Conservation (phyloP, 192 early-diverging fungal genomes). For the Ambispora gerdemannii region DNA sequence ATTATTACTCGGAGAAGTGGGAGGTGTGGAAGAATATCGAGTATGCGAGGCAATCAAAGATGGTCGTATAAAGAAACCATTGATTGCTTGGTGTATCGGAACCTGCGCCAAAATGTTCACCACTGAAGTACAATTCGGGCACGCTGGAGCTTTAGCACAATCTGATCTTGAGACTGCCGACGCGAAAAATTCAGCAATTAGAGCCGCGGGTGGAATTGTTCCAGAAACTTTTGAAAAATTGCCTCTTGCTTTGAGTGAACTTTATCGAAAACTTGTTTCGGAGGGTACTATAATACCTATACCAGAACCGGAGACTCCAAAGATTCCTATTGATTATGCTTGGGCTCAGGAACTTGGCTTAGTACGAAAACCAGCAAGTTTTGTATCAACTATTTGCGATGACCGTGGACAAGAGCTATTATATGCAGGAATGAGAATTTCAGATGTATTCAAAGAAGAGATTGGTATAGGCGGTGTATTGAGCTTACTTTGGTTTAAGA, state of each 20-base stretch:
- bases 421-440: slow-evolving; percentile 98
- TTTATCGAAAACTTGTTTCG: slow-evolving; percentile 76
- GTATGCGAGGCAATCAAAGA: slow-evolving; percentile 88
- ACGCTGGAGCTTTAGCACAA: slow-evolving; percentile 95
- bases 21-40: slow-evolving; percentile 95
- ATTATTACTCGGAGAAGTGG: slow-evolving; percentile 94
- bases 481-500: slow-evolving; percentile 97
- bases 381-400: slow-evolving; percentile 98
- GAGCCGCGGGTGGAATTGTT: slow-evolving; percentile 83
- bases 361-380: slow-evolving; percentile 96
- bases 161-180: slow-evolving; percentile 94
- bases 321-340: slow-evolving; percentile 98
- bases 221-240: slow-evolving; percentile 96
- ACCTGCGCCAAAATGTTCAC: slow-evolving; percentile 99
- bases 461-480: slow-evolving; percentile 98
- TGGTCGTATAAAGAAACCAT: slow-evolving; percentile 93
- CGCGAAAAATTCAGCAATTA: slow-evolving; percentile 90
- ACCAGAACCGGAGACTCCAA: slow-evolving; percentile 90
- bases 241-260: slow-evolving; percentile 73
- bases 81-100: slow-evolving; percentile 99
- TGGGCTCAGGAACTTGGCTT: slow-evolving; percentile 99
- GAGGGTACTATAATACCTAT: slow-evolving; percentile 64
- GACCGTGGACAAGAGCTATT: slow-evolving; percentile 98
- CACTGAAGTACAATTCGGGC: slow-evolving; percentile 98
- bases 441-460: slow-evolving; percentile 97